Evolutionary conservation across 257 asterid species (phyloP).

Genomic region (Scutellaria baicalensis): DNA sequence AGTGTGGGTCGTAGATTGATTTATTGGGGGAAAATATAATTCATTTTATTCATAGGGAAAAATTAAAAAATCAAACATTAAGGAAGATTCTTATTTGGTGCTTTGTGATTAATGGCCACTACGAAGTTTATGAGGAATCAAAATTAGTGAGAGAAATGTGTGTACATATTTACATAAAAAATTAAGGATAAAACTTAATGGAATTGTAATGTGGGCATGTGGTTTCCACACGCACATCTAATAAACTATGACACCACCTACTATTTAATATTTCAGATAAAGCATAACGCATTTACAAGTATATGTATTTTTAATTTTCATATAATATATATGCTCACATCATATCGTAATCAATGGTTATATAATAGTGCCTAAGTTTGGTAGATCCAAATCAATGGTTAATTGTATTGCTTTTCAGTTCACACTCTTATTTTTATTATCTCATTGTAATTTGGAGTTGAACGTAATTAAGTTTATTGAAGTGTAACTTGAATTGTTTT

Average conservation of each 20-base stretch:
- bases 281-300: neutral
- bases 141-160: neutral
- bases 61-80: neutral
- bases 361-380: neutral
- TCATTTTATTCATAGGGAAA: neutral
- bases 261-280: neutral
- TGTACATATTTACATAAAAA: neutral
- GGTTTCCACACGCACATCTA: constrained; percentile 38
- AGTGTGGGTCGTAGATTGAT: no score
- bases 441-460: no score
- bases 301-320: no score
- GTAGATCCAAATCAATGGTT: neutral
- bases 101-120: constrained; percentile 7
- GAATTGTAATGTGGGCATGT: constrained; percentile 18
- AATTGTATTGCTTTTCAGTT: no score
- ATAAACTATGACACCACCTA: neutral
- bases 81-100: neutral
- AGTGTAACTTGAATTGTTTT: no score
- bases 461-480: no score
- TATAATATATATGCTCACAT: no score
- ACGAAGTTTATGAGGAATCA: constrained; percentile 10
- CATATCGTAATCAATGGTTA: no score
- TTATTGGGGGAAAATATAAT: neutral
- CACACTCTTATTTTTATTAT: no score
- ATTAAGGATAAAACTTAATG: neutral